A percentile compares a stretch with the other conserved stretches of the same genome.
Evolutionary conservation across 768 basidiomycete genomes (phyloP).

Genomic region (Cantharellus cinnabarinus): DNA sequence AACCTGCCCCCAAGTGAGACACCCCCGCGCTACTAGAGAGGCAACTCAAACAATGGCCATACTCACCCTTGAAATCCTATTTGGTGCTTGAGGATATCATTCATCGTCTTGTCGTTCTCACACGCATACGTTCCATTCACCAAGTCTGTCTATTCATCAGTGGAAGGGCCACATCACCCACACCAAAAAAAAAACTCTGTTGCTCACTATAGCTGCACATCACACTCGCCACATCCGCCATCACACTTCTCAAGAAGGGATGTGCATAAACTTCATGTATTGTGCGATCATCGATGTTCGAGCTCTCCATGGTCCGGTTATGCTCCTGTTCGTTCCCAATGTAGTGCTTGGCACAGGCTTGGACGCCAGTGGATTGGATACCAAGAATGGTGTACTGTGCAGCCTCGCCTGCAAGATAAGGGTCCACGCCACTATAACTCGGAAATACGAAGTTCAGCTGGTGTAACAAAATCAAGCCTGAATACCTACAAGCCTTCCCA

Average conservation of each 20-base stretch:
- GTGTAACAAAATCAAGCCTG: not conserved
- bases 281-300: conserved; percentile 50
- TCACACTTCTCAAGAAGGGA: conserved; percentile 21
- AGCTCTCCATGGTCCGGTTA: conserved; percentile 18
- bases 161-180: not conserved
- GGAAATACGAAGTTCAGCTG: conserved; percentile 23
- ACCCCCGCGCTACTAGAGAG: not conserved
- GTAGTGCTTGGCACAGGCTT: conserved; percentile 68
- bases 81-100: conserved; percentile 53
- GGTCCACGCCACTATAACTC: conserved; percentile 26
- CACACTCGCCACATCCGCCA: conserved; percentile 50
- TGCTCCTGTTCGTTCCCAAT: conserved; percentile 33
- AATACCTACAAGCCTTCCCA: conserved; percentile 49
- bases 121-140: conserved; percentile 45
- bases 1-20: conserved; percentile 19
- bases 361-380: conserved; percentile 55
- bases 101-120: conserved; percentile 49
- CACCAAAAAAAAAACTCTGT: no score
- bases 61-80: conserved; percentile 52
- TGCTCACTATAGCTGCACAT: conserved; percentile 66
- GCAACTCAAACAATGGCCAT: not conserved
- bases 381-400: conserved; percentile 64
- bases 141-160: no score
- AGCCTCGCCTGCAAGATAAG: conserved; percentile 59
- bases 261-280: conserved; percentile 12